Conservation (phyloP, 345 rosid species). For the Nasturtium officinale region DNA sequence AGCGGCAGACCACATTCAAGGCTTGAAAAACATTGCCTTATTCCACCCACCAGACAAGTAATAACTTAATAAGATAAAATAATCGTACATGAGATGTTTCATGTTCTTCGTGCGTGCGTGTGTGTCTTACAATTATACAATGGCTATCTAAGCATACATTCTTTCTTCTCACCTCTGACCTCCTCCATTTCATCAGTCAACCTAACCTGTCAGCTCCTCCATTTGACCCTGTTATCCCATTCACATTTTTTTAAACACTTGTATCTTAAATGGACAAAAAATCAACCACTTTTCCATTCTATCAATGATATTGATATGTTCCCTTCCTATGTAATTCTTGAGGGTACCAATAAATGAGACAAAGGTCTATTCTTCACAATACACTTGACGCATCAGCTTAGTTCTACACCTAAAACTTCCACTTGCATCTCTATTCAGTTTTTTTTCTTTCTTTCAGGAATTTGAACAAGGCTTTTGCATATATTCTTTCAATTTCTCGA, state of each 20-base stretch:
- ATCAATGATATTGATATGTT: no score
- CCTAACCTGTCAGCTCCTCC: conserved; percentile 79
- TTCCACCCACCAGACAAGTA: background rate
- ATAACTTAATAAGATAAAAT: conserved; percentile 6
- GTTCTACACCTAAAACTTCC: no score
- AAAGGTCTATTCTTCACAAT: no score
- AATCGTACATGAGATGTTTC: conserved; percentile 19
- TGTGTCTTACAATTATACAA: conserved; percentile 29
- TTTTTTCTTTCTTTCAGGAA: no score
- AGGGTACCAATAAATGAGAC: no score
- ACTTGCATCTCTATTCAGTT: no score
- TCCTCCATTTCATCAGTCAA: conserved; percentile 48
- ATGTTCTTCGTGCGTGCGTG: conserved; percentile 7
- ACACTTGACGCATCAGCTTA: no score
- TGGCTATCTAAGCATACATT: conserved; percentile 23
- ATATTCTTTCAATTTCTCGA: background rate
- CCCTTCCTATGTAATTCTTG: no score
- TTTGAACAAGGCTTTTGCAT: background rate
- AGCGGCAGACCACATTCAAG: background rate
- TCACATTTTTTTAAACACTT: no score
- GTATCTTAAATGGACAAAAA: no score
- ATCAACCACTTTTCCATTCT: background rate
- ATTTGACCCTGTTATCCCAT: conserved; percentile 72
- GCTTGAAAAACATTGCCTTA: background rate
- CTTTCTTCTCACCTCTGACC: background rate